Conservation (phyloP, 495 filamentous ascomycete genomes). For the Penicillium cosmopolitanum region DNA sequence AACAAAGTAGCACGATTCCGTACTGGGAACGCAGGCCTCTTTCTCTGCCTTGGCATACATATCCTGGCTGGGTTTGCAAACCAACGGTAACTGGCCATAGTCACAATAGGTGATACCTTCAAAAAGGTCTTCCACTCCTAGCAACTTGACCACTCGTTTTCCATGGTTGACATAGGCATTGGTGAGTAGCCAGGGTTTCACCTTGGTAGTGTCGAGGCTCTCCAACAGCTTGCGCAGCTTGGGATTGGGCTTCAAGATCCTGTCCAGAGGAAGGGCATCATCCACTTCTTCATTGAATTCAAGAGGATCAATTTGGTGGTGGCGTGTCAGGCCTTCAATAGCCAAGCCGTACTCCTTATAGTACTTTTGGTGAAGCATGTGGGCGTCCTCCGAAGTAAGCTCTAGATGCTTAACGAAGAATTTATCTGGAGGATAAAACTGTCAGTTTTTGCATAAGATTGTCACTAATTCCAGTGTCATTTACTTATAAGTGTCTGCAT, state of each 20-base stretch:
- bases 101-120: conserved; percentile 94
- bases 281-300: conserved; percentile 95
- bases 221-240: conserved; percentile 74
- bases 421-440: conserved; percentile 49
- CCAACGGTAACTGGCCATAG: conserved; percentile 65
- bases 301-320: conserved; percentile 94
- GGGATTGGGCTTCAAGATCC: conserved; percentile 75
- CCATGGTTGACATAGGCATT: conserved; percentile 95
- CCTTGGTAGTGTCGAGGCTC: conserved; percentile 77
- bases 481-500: conserved; percentile 71
- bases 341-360: conserved; percentile 95
- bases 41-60: conserved; percentile 82
- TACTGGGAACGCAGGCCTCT: conserved; percentile 61
- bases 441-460: not conserved
- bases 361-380: conserved; percentile 83
- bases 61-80: conserved; percentile 82
- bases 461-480: conserved; percentile 1
- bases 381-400: conserved; percentile 73
- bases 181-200: conserved; percentile 91
- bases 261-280: conserved; percentile 88
- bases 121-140: conserved; percentile 85
- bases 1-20: conserved; percentile 79
- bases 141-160: conserved; percentile 74
- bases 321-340: conserved; percentile 90
- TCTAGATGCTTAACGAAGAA: conserved; percentile 83